These are phyloP conservation scores for Patellaria atrata DNA, from an alignment of 495 filamentous ascomycete genomes.

Conservation along the genomic window DNA sequence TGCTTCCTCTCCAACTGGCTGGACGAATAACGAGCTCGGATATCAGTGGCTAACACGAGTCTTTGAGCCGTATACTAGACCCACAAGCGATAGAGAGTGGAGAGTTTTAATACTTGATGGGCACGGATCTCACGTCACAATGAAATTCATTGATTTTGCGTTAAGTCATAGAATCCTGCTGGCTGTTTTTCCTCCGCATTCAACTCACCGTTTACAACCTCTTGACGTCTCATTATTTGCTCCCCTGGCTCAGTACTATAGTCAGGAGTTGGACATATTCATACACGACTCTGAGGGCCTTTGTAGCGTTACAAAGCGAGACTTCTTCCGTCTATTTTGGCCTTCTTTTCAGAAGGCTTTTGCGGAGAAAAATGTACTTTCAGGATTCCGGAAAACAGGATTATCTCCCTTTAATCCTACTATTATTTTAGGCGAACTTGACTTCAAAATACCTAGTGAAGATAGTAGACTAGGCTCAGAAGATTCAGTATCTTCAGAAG, in stretches of 20 bases:
- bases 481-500: neutral
- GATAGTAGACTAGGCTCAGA: neutral
- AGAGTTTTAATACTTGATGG: conserved; percentile 11
- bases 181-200: conserved; percentile 9
- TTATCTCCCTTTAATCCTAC: neutral
- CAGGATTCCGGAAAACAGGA: neutral
- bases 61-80: neutral
- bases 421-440: neutral
- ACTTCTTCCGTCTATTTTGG: conserved; percentile 3
- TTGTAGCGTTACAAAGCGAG: neutral
- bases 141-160: conserved; percentile 6
- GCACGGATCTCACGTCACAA: conserved; percentile 9
- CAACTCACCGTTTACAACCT: conserved; percentile 15
- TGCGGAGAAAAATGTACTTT: neutral
- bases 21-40: conserved; percentile 8
- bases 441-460: neutral
- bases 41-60: neutral
- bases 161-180: conserved; percentile 13
- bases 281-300: neutral
- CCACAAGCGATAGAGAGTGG: conserved; percentile 1
- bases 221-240: conserved; percentile 11
- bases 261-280: neutral
- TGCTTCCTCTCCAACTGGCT: conserved; percentile 4
- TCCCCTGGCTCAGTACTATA: conserved; percentile 1
- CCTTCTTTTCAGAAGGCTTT: neutral